Evolutionary conservation across 2,329 filamentous ascomycete genomes (phyloP), one percentile per base, ranked within the genome.

Genomic region (Capronia americana): DNA sequence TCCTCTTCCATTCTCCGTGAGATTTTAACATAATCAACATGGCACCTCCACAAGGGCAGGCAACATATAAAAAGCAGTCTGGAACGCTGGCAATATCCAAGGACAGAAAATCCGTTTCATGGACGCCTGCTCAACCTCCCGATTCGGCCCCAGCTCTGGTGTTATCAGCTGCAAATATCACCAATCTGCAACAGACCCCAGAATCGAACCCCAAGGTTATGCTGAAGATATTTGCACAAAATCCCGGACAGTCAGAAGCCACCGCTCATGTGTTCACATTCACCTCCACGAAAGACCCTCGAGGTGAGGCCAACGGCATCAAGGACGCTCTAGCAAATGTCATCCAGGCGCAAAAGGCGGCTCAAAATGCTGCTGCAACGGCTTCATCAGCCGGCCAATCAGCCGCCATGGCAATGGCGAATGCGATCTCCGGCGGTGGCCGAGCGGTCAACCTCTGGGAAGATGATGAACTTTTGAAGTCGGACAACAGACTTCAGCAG

Each of bases 1-100:
- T 23, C 32, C n/a, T 38, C 57, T 17, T 14, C 23, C 8, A n/a
- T 14, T 12, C 24, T 32, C 14, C 4, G 24, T 17, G 46, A 60
- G 8, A 41, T 14, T 24, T 4, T 14, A 12, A 28, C 48, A 23
- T 54, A 55, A 32, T 54, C 55, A 14, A 28, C 34, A 89, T 90
- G 87, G 80, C 85, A 30, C 78, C 84, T 69, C 87, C 87, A 60
- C 85, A 83, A 72, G 92, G 89, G 66, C 87, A 86, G 69, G 89
- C 90, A 60, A 84, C 89, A 65, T 98, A 95, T 85, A 98, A 97
- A 82, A 99, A 98, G 84, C 95, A 96, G 79, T 92, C 98, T 83
- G 95, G 95, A 77, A 87, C 87, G 67, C 82, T 99, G 74, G 87
- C 88, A 28, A 84, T 98, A 73, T 88, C 91, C 17, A 82, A 85